Evolutionary conservation across 2,329 filamentous ascomycete species (phyloP).

Genomic region (Penicillium sp.): DNA sequence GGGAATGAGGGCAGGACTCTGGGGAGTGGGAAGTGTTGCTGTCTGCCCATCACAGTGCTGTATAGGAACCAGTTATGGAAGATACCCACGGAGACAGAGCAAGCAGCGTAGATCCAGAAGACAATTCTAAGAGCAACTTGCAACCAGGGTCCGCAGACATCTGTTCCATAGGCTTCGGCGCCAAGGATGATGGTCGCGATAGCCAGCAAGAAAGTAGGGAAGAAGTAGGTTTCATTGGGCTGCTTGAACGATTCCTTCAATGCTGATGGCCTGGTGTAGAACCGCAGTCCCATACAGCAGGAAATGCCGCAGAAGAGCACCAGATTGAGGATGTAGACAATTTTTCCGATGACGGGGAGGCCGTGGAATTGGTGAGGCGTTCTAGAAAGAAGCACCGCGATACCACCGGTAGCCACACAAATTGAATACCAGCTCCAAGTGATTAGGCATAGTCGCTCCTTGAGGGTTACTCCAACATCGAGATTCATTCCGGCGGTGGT

Average conservation of each 20-base stretch:
- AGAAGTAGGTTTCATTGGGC: conserved; percentile 66
- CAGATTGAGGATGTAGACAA: conserved; percentile 67
- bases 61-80: conserved; percentile 2
- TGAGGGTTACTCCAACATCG: conserved; percentile 1
- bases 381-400: conserved; percentile 61
- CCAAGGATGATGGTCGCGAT: conserved; percentile 66
- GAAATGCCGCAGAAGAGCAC: conserved; percentile 61
- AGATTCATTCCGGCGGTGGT: not conserved
- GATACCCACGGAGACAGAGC: conserved; percentile 29
- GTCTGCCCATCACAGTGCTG: not conserved
- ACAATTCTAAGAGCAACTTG: conserved; percentile 59
- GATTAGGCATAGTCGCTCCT: conserved; percentile 46
- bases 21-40: not conserved
- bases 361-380: conserved; percentile 65
- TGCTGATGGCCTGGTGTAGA: conserved; percentile 51
- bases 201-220: conserved; percentile 65
- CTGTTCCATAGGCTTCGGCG: conserved; percentile 64
- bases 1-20: conserved; percentile 4
- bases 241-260: conserved; percentile 59
- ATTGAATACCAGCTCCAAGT: conserved; percentile 71
- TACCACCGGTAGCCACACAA: conserved; percentile 72
- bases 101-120: conserved; percentile 68
- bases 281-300: conserved; percentile 27
- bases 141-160: conserved; percentile 57
- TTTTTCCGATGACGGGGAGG: conserved; percentile 62